These are phyloP conservation scores for Paxillus involutus DNA, from an alignment of 768 basidiomycete species.

Conservation along the genomic window DNA sequence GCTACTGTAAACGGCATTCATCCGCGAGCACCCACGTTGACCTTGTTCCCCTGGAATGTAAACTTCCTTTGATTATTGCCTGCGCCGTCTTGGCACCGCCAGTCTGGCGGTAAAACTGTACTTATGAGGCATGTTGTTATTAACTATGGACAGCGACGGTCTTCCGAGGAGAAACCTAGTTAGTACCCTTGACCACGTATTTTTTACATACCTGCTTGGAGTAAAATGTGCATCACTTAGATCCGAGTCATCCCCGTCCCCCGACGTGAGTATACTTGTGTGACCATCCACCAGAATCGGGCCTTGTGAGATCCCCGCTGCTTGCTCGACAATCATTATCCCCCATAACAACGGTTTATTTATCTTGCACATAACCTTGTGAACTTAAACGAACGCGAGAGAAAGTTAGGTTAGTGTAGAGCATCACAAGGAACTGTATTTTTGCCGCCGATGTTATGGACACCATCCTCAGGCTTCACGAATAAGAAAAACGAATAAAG, in stretches of 20 bases:
- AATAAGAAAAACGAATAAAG: not conserved
- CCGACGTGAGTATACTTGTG: no score
- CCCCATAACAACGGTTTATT: not conserved
- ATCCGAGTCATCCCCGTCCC: no score
- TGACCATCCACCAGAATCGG: slow-evolving; percentile 5
- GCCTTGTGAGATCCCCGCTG: slow-evolving; percentile 21
- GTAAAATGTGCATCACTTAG: not conserved
- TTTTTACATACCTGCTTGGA: not conserved
- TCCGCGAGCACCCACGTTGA: slow-evolving; percentile 7
- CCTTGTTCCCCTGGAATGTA: not conserved
- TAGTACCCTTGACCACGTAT: not conserved
- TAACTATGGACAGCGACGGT: not conserved
- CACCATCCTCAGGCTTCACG: not conserved
- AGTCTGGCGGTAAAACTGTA: slow-evolving; percentile 9
- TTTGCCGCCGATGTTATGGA: no score
- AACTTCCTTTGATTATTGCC: not conserved
- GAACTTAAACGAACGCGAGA: no score
- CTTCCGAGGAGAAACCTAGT: no score
- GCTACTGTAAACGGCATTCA: slow-evolving; percentile 8
- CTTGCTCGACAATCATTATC: not conserved
- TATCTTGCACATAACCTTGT: not conserved
- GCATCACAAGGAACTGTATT: no score
- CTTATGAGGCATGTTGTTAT: slow-evolving; percentile 13
- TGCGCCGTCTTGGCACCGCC: not conserved
- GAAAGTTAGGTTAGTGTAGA: no score